Evolutionary conservation across 169 alveolate species (phyloP).

Genomic region (Eimeria zaria): DNA sequence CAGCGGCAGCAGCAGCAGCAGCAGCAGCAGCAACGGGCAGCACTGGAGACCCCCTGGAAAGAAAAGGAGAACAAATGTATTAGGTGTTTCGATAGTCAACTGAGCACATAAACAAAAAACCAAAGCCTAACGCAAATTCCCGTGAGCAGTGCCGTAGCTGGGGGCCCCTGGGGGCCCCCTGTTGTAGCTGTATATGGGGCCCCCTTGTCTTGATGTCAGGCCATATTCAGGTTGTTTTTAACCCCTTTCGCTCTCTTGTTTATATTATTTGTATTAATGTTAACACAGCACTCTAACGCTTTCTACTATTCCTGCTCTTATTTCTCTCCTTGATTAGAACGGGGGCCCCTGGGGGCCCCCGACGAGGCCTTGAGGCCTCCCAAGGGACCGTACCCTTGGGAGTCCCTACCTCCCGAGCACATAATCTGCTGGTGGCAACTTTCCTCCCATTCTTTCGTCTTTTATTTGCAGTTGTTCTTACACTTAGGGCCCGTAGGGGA

Average conservation of each 20-base stretch:
- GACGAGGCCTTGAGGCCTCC: background rate
- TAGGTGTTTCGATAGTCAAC: background rate
- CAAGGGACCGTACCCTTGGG: background rate
- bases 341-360: background rate
- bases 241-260: too few relatives aligned
- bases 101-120: background rate
- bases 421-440: background rate
- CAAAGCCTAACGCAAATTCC: background rate
- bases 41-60: background rate
- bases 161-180: too few relatives aligned
- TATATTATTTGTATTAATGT: too few relatives aligned
- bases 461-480: background rate
- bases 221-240: too few relatives aligned
- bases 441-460: background rate
- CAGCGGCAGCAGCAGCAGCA: background rate
- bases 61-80: background rate
- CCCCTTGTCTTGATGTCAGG: too few relatives aligned
- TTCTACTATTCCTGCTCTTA: too few relatives aligned
- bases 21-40: background rate
- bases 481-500: background rate
- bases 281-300: too few relatives aligned
- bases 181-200: too few relatives aligned
- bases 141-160: too few relatives aligned
- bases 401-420: background rate
- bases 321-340: too few relatives aligned